Conservation (phyloP, 176 grass and related monocot genomes). For the Chloris gayana region DNA sequence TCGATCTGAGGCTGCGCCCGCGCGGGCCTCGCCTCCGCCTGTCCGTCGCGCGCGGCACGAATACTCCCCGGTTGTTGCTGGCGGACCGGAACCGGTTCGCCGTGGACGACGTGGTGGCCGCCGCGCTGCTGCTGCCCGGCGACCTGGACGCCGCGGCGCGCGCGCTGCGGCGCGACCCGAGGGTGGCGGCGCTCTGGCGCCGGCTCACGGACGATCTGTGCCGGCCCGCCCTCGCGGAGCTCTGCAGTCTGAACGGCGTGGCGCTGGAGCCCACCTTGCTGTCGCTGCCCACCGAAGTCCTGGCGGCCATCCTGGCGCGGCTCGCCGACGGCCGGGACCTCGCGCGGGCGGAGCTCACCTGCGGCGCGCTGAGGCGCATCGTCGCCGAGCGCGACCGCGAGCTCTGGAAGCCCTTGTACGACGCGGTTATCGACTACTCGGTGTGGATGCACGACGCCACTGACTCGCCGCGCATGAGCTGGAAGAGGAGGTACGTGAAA, state of each 20-base stretch:
- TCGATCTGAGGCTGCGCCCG: no score
- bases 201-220: background rate
- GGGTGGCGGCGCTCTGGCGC: background rate
- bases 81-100: no score
- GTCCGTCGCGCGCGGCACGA: no score
- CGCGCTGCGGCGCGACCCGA: background rate
- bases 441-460: no score
- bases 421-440: background rate
- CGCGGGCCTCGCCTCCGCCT: no score
- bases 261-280: background rate
- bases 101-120: background rate
- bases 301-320: background rate
- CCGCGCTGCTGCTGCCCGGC: background rate
- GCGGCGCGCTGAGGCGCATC: background rate
- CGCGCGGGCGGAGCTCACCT: background rate
- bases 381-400: background rate
- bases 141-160: background rate
- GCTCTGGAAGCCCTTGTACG: slow-evolving; percentile 7
- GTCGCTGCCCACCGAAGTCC: background rate
- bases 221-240: background rate
- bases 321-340: background rate
- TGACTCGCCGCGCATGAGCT: no score
- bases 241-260: background rate
- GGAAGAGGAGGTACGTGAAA: no score
- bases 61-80: no score